Percentiles rank a stretch among this genome's conserved stretches.
phyloP scores from a whole-genome alignment of 345 rosid species.

The Rhodamnia rubescens region DNA sequence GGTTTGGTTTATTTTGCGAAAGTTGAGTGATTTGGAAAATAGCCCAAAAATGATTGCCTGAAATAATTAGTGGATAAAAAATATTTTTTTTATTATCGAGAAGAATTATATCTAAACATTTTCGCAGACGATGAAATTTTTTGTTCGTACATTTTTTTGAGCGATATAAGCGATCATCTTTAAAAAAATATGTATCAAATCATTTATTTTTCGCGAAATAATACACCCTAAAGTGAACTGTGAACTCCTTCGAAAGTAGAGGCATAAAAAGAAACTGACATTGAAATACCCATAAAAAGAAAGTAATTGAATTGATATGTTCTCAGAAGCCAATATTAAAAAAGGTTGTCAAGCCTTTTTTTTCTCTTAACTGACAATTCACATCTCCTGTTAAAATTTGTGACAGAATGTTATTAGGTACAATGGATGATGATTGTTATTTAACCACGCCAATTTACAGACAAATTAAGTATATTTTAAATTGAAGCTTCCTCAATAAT shows the following conservation, averaged over 20 bases:
- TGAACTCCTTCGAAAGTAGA: neutral
- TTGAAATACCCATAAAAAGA: neutral
- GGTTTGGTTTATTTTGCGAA: too few relatives aligned
- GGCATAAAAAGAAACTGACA: neutral
- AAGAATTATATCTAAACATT: too few relatives aligned
- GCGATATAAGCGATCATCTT: too few relatives aligned
- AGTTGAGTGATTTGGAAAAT: neutral
- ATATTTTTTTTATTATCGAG: too few relatives aligned
- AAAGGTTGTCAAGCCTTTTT: neutral
- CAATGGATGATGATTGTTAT: neutral
- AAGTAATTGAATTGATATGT: neutral
- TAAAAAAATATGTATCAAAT: too few relatives aligned
- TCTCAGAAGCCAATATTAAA: neutral
- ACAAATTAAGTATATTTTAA: neutral
- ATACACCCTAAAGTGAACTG: neutral
- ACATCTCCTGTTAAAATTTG: neutral
- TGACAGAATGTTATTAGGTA: neutral
- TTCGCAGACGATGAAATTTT: too few relatives aligned
- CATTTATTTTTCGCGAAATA: too few relatives aligned
- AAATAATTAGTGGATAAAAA: too few relatives aligned
- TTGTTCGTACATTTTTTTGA: too few relatives aligned
- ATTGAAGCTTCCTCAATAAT: neutral
- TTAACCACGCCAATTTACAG: neutral
- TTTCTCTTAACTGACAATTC: neutral
- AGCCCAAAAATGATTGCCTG: too few relatives aligned